Base-by-base conservation (phyloP, 2,329 filamentous ascomycete species). In the Cladosporium oxysporum region DNA sequence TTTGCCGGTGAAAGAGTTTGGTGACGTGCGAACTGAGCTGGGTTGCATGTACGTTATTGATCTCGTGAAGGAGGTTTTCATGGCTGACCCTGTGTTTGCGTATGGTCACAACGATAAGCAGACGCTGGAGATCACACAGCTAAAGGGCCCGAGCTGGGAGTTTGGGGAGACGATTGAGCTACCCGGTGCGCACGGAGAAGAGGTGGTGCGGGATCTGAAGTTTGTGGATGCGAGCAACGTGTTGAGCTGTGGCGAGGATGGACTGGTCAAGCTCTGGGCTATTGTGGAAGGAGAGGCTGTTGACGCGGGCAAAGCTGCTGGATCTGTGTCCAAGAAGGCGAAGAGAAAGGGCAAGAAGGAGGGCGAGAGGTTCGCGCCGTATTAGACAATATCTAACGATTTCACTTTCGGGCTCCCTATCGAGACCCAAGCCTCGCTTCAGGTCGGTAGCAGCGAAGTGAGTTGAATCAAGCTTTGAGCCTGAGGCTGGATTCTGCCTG, bases 1-100 rank as follows among this genome's bases (percentile, higher is more conserved):
- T 5, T 82, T 83, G 29, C 74, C 80, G 7, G 78, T 81, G 6
- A 81, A 84, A 1, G 84, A 86, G 1, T 89, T 91, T 73, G 91
- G 91, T 2, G 91, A 95, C 73, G 81, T 92, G 74, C 83, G 91
- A 33, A 79, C 83, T 67, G 79, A 79, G n/a, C 76, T 93, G 6
- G 83, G 81, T 3, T 92, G 90, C 69, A 90, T 91, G 80, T 95
- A 95, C 76, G 84, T 92, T 1, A 87, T 90, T 21, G 87, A 90
- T 72, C 82, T 93, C 47, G 78, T 85, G 53, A 83, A 90, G 78
- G 70, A 74, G 59, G 57, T 67, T 18, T 70, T 70, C 50, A 69
- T 69, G 3, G 67, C 69, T 21, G 59, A 55, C 21, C 73, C 74
- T 3, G 66, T 77, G 21, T 69, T 76, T 35, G 73, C 72, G 18